These are phyloP conservation scores for Oryza rufipogon DNA, from an alignment of 176 grass and related monocot species.

Conservation along the genomic window DNA sequence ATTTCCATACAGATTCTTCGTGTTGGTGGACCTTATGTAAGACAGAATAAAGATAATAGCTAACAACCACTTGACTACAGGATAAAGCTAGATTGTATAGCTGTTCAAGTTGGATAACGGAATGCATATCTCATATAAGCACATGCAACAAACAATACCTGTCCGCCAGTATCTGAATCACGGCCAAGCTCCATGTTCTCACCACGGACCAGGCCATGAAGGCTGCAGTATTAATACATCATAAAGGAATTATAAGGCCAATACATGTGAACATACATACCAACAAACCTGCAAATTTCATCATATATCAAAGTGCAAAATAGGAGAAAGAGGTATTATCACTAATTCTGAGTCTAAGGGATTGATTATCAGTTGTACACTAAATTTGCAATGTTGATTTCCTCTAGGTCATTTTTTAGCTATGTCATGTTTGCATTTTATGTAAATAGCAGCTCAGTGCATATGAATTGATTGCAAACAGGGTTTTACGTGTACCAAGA, in stretches of 20 bases:
- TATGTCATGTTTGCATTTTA: conserved; percentile 16
- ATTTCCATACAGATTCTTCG: conserved; percentile 11
- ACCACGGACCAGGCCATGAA: conserved; percentile 84
- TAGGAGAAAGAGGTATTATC: conserved; percentile 1
- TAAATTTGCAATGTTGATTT: conserved; percentile 2
- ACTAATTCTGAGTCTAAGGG: not conserved
- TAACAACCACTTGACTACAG: conserved; percentile 5
- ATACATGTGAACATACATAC: conserved; percentile 34
- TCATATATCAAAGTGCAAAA: conserved; percentile 12
- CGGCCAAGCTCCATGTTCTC: conserved; percentile 93
- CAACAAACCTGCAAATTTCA: conserved; percentile 22
- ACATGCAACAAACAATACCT: conserved; percentile 50
- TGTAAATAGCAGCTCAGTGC: not conserved
- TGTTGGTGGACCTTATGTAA: conserved; percentile 21
- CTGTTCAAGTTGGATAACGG: conserved; percentile 20
- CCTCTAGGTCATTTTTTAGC: conserved; percentile 5
- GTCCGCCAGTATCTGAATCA: conserved; percentile 89
- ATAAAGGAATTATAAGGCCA: conserved; percentile 45
- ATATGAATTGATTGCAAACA: not conserved
- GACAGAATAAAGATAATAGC: conserved; percentile 22
- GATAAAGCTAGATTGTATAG: not conserved
- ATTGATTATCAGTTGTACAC: conserved; percentile 11
- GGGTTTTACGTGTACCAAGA: conserved; percentile 13
- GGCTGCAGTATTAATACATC: conserved; percentile 51
- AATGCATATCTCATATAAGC: conserved; percentile 13